Evolutionary conservation across 2,329 filamentous ascomycete species (phyloP).

Genomic region (Ophiocordyceps camponoti-rufipedis): DNA sequence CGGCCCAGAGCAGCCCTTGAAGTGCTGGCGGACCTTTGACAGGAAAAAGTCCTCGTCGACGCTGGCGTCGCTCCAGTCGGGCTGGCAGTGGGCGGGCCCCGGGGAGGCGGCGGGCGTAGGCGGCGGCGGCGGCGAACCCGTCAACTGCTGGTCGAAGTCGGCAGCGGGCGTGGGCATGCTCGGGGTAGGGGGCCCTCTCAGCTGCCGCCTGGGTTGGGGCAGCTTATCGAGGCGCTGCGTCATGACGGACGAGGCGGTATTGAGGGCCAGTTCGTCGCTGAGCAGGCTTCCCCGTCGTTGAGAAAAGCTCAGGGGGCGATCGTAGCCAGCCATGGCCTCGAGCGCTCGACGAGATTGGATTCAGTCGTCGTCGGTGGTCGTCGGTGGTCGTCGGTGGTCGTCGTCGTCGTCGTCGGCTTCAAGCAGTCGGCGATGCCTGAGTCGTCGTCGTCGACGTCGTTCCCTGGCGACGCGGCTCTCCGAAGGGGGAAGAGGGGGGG

Average conservation of each 20-base stretch:
- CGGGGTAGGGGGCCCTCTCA: constrained; percentile 43
- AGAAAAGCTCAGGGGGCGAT: constrained; percentile 38
- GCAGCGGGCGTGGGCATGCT: constrained; percentile 47
- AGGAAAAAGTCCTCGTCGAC: constrained; percentile 73
- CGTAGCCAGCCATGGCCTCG: constrained; percentile 15
- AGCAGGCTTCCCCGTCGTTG: constrained; percentile 41
- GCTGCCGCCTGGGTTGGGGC: constrained; percentile 16
- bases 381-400: too few relatives aligned
- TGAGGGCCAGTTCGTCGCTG: constrained; percentile 37
- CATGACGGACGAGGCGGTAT: constrained; percentile 24
- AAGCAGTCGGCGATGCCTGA: constrained; percentile 1
- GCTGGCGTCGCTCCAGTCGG: constrained; percentile 60
- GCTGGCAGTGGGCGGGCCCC: constrained; percentile 39
- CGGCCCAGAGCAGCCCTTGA: constrained; percentile 55
- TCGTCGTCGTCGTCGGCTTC: background rate
- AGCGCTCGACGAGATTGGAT: background rate
- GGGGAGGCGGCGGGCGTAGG: constrained; percentile 49
- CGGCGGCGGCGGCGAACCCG: constrained; percentile 43
- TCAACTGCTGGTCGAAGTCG: constrained; percentile 43
- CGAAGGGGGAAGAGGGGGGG: background rate
- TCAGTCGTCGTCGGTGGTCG: background rate
- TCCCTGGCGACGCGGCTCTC: background rate
- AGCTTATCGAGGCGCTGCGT: constrained; percentile 33
- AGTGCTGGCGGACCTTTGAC: constrained; percentile 61
- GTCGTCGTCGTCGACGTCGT: background rate